Evolutionary conservation across 169 alveolate species (phyloP).

Genomic region (Cryptosporidium parvum): DNA sequence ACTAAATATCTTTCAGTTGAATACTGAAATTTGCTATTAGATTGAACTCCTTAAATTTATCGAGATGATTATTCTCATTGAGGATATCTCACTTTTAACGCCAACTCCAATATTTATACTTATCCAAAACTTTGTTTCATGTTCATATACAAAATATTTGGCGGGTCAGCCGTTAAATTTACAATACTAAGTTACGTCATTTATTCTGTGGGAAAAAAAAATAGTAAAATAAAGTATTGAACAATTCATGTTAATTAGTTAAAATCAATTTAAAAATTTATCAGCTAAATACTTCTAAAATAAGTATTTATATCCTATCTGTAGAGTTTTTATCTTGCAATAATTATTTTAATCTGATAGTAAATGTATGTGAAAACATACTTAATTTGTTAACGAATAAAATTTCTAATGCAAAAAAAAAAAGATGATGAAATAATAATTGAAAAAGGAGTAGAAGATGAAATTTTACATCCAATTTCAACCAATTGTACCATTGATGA

Average conservation of each 20-base stretch:
- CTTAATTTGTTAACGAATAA: neutral
- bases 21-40: too few species aligned
- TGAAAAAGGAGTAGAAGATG: constrained; percentile 38
- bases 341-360: constrained; percentile 21
- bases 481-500: constrained; percentile 34
- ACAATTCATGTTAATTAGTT: neutral
- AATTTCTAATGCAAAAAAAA: constrained; percentile 2
- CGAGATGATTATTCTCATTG: neutral
- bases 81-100: too few species aligned
- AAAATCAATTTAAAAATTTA: neutral
- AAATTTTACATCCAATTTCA: constrained; percentile 14
- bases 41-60: too few species aligned
- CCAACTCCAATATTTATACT: too few species aligned
- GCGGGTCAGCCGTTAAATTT: neutral
- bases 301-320: neutral
- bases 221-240: too few species aligned
- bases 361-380: neutral
- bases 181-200: too few species aligned
- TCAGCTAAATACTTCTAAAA: neutral
- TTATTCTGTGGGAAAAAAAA: neutral
- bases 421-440: neutral
- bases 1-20: neutral
- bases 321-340: constrained; percentile 4
- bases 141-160: too few species aligned
- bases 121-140: neutral